Conservation (phyloP, 352 stramenopile species). For the Phytophthora cryptogea region DNA sequence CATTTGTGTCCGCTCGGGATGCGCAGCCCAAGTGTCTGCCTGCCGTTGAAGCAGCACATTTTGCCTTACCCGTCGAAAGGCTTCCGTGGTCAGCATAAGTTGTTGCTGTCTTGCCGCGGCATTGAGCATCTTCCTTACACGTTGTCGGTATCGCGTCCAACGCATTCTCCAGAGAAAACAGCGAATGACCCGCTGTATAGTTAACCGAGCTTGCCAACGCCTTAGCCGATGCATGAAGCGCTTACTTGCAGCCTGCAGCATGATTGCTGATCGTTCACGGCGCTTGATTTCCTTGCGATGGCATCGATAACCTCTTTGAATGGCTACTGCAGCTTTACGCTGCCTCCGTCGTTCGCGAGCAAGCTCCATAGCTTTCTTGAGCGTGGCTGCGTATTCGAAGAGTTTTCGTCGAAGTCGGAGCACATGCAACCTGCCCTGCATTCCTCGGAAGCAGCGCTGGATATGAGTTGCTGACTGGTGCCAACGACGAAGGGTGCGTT, state of each 20-base stretch:
- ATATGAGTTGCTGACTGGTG: conserved; percentile 40
- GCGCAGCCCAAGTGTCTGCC: conserved; percentile 20
- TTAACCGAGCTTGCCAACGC: conserved; percentile 26
- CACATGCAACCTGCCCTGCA: conserved; percentile 40
- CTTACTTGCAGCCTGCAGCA: conserved; percentile 35
- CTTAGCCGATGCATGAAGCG: conserved; percentile 45
- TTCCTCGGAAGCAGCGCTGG: conserved; percentile 43
- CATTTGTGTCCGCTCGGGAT: conserved; percentile 25
- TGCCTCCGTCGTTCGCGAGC: conserved; percentile 26
- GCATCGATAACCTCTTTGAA: conserved; percentile 44
- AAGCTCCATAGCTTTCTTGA: conserved; percentile 27
- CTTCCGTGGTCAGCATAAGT: conserved; percentile 24
- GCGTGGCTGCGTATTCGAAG: conserved; percentile 31
- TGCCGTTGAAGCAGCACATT: conserved; percentile 18
- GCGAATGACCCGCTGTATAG: conserved; percentile 45
- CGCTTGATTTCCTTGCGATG: conserved; percentile 26
- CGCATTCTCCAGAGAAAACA: conserved; percentile 37
- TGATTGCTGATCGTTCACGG: conserved; percentile 28
- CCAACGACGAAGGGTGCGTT: conserved; percentile 47
- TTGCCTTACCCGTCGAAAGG: conserved; percentile 34
- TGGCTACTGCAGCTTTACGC: conserved; percentile 27
- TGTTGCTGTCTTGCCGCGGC: conserved; percentile 34
- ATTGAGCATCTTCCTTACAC: conserved; percentile 36
- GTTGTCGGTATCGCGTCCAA: conserved; percentile 31
- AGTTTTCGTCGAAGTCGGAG: conserved; percentile 31